Evolutionary conservation across 148 eudicot species (phyloP), one percentile per base, ranked within the genome.

Genomic region (Cornus florida): DNA sequence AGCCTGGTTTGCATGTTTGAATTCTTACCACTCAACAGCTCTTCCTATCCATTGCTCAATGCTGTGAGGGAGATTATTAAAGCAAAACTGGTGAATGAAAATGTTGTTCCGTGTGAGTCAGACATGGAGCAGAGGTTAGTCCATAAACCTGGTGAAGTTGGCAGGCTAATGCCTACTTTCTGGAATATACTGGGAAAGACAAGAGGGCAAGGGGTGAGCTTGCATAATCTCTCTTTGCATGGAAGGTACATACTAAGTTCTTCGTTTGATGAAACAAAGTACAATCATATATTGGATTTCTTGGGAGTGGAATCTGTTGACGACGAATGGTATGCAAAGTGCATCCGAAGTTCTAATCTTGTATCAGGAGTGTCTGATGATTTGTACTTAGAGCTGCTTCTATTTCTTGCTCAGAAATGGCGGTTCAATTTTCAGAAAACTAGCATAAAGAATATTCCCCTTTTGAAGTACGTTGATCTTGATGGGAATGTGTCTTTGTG

Each of bases 261-360:
- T 78, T 84, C 89, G 20, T 89, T 92, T n/a, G 97, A 92, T 83
- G 28, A 0, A 10, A 74, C 68, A 12, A 75, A 82, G 74, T 91
- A 91, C 73, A 65, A 86, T 73, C 77, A 79, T 1, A 57, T 83
- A 38, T 85, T 91, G 62, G n/a, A 76, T 0, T 92, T 91, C 81
- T 84, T 92, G 73, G 91, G 81, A 17, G 83, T 92, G 38, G 11
- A 73, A 39, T 67, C 65, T 35, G 89, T 91, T 31, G 87, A 81
- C 23, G 33, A 48, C 46, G 92, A 84, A 35, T 92, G 97, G 97
- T 91, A 92, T 69, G 74, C 90, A 10, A 87, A 82, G 78, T 91
- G 93, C 84, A 87, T 92, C 43, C 74, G 75, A 71, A 86, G 91
- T 80, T 89, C 91, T 72, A 87, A 91, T 81, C 85, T 92, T 69